Evolutionary conservation across 306 rosid species (phyloP).

Genomic region (Prunus kanzakura): DNA sequence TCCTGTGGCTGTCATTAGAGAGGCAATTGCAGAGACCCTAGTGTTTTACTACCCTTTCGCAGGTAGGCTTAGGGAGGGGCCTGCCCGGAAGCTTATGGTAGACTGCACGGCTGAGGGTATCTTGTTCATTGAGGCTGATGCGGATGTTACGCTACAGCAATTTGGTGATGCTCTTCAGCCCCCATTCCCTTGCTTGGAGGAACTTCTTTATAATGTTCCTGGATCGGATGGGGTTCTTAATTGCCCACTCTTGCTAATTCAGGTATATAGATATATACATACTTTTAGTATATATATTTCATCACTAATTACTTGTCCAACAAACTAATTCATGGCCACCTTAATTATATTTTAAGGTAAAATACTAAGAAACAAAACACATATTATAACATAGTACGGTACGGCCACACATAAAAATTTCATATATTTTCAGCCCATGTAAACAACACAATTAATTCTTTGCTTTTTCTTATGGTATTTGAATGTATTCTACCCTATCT

Average conservation of each 20-base stretch:
- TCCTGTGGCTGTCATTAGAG: slow-evolving; percentile 26
- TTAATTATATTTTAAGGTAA: no score
- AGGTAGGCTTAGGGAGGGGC: slow-evolving; percentile 37
- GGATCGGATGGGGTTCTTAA: slow-evolving; percentile 27
- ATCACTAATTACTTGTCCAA: no score
- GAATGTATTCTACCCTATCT: no score
- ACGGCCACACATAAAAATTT: no score
- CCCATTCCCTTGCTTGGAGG: slow-evolving; percentile 36
- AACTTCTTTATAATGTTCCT: slow-evolving; percentile 41
- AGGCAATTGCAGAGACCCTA: slow-evolving; percentile 33
- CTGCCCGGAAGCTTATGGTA: slow-evolving; percentile 31
- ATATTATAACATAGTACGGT: no score
- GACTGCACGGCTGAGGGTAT: slow-evolving; percentile 50
- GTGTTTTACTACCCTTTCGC: slow-evolving; percentile 45
- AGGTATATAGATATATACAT: slow-evolving; percentile 12
- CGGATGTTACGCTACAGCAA: slow-evolving; percentile 35
- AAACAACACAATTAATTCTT: no score
- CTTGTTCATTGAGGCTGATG: slow-evolving; percentile 43
- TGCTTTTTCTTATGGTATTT: no score
- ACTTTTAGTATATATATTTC: no score
- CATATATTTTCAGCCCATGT: no score
- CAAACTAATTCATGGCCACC: no score
- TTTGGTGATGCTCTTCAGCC: slow-evolving; percentile 35
- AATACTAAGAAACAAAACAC: no score
- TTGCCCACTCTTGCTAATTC: slow-evolving; percentile 37